Conservation (phyloP, 2,329 filamentous ascomycete genomes). For the Graphium sp. region DNA sequence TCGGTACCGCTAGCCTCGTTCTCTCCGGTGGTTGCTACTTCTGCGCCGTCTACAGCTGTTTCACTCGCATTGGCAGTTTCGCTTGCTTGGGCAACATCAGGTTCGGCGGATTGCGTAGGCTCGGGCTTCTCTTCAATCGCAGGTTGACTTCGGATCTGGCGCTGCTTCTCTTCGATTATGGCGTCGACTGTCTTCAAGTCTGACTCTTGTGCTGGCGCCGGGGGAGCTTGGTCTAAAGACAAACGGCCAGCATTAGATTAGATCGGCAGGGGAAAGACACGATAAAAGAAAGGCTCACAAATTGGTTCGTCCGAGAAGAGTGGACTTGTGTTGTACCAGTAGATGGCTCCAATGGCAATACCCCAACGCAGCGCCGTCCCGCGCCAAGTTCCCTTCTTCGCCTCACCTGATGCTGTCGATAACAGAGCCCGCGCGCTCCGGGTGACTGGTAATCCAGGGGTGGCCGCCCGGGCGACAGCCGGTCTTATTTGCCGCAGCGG, state of each 20-base stretch:
- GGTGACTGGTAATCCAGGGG: constrained; percentile 13
- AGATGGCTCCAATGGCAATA: constrained; percentile 59
- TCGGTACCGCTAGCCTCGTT: constrained; percentile 5
- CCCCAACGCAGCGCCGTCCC: constrained; percentile 57
- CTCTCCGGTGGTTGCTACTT: constrained; percentile 7
- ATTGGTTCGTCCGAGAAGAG: constrained; percentile 71
- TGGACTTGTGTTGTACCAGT: constrained; percentile 86
- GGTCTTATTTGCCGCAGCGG: constrained; percentile 6
- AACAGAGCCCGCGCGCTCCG: neutral
- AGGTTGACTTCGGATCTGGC: too few relatives aligned
- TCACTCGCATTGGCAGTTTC: neutral
- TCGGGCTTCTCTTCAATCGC: too few relatives aligned
- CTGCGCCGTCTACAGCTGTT: constrained; percentile 6
- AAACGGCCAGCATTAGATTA: too few relatives aligned
- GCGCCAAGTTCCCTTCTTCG: constrained; percentile 70
- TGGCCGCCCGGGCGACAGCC: constrained; percentile 1
- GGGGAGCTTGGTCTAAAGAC: neutral
- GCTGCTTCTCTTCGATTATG: too few relatives aligned
- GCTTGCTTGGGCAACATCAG: constrained; percentile 9
- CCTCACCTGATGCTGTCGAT: constrained; percentile 18
- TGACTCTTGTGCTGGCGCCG: constrained; percentile 9
- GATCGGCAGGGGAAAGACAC: neutral
- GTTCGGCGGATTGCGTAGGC: too few relatives aligned
- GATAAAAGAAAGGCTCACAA: constrained; percentile 25
- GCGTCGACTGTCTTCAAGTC: constrained; percentile 8